A percentile compares a stretch with the other conserved stretches of the same genome.
Conservation (phyloP, 2,329 filamentous ascomycete genomes). For the Botryotinia globosa region DNA sequence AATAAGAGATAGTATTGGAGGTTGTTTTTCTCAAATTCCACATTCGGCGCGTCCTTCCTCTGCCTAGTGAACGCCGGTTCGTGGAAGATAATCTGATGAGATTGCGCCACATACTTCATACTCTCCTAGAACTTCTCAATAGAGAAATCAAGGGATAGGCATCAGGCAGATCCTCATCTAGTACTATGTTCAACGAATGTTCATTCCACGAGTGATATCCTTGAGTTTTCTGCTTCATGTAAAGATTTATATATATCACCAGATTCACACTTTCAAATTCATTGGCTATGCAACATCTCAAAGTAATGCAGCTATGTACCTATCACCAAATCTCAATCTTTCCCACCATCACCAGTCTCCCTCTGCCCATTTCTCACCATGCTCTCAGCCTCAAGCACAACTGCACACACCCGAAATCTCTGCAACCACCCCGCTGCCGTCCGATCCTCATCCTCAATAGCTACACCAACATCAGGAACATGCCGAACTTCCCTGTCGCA, state of each 20-base stretch:
- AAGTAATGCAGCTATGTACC: neutral
- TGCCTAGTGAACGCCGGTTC: neutral
- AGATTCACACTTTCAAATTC: neutral
- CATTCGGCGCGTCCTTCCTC: neutral
- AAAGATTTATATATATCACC: neutral
- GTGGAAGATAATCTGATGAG: slow-evolving; percentile 2
- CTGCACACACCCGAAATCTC: slow-evolving; percentile 12
- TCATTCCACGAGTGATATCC: neutral
- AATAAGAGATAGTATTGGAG: neutral
- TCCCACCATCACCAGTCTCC: neutral
- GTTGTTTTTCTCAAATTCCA: slow-evolving; percentile 2
- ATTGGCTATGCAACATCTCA: neutral
- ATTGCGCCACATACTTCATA: slow-evolving; percentile 7
- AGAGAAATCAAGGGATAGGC: neutral
- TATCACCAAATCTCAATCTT: too few relatives aligned
- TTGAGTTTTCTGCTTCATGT: neutral
- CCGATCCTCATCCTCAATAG: slow-evolving; percentile 11
- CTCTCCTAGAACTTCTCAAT: neutral
- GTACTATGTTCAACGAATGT: neutral
- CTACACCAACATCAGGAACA: slow-evolving; percentile 13
- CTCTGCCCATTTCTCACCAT: neutral
- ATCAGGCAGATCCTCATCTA: neutral
- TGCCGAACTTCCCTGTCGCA: slow-evolving; percentile 17
- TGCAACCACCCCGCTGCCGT: slow-evolving; percentile 12
- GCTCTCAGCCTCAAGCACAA: slow-evolving; percentile 6